Conservation (phyloP, 345 rosid genomes). For the Carallia pectinifolia region DNA sequence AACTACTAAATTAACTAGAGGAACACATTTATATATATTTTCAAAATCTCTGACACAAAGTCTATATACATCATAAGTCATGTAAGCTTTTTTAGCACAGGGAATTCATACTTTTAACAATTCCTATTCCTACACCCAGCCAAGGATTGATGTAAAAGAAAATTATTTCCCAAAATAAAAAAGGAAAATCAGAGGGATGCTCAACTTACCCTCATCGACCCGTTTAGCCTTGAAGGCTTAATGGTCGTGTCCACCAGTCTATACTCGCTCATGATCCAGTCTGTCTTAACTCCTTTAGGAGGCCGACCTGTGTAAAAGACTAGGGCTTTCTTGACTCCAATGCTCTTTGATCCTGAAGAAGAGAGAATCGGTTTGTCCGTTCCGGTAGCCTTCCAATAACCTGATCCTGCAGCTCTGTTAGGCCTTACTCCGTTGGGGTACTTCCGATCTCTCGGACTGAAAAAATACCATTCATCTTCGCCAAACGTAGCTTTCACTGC, state of each 20-base stretch:
- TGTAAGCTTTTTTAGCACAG: no score
- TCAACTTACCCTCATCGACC: conserved; percentile 64
- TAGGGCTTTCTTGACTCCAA: conserved; percentile 54
- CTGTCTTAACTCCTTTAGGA: conserved; percentile 47
- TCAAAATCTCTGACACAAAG: no score
- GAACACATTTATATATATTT: no score
- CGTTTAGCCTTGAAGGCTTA: conserved; percentile 39
- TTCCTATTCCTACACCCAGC: no score
- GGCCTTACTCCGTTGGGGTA: conserved; percentile 76
- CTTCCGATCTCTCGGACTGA: conserved; percentile 64
- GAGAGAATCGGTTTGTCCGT: conserved; percentile 59
- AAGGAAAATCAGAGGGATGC: not conserved
- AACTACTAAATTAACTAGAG: no score
- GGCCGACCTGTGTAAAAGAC: conserved; percentile 51
- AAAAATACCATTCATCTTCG: conserved; percentile 74
- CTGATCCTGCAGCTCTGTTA: conserved; percentile 70
- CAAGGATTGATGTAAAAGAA: not conserved
- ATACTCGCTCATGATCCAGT: conserved; percentile 57
- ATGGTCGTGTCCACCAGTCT: conserved; percentile 35
- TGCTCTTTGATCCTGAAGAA: conserved; percentile 42
- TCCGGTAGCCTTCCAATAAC: conserved; percentile 82
- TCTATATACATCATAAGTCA: no score
- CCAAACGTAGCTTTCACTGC: conserved; percentile 66
- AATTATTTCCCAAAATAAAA: not conserved
- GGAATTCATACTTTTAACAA: no score